A percentile compares a stretch with the other conserved stretches of the same genome.
phyloP scores from a whole-genome alignment of 192 early-diverging fungal genomes.

The Coemansia sp. region DNA sequence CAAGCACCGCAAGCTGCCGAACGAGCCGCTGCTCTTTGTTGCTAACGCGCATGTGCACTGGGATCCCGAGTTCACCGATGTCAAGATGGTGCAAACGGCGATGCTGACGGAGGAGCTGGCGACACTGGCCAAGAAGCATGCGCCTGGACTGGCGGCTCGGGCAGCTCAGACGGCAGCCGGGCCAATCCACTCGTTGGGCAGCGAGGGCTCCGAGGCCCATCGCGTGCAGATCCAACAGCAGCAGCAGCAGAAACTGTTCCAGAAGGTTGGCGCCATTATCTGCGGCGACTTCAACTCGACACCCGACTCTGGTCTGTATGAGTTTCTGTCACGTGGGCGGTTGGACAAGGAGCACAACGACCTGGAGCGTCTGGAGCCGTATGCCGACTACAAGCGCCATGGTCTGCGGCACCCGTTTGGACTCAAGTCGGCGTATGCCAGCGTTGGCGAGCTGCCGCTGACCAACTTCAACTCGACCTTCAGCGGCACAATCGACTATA shows the following conservation, averaged over 20 bases:
- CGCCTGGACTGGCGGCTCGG: constrained; percentile 17
- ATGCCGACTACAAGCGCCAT: constrained; percentile 81
- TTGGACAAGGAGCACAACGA: constrained; percentile 84
- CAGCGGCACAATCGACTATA: constrained; percentile 89
- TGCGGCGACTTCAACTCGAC: constrained; percentile 95
- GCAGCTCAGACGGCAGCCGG: neutral
- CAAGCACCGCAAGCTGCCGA: constrained; percentile 73
- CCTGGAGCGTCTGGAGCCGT: constrained; percentile 71
- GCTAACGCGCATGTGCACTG: constrained; percentile 93
- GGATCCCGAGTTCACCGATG: constrained; percentile 89
- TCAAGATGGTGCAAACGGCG: constrained; percentile 93
- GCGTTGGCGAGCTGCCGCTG: constrained; percentile 76
- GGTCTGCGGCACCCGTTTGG: constrained; percentile 81
- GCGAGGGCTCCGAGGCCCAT: constrained; percentile 43
- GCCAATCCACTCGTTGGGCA: constrained; percentile 3
- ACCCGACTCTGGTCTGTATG: constrained; percentile 87
- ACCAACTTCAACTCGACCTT: constrained; percentile 91
- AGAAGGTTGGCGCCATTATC: constrained; percentile 59
- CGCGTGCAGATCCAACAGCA: constrained; percentile 45
- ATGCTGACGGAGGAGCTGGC: constrained; percentile 92
- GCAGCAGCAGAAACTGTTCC: constrained; percentile 56
- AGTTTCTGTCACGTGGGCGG: constrained; percentile 78
- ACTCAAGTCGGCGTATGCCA: constrained; percentile 80
- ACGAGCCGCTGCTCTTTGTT: constrained; percentile 68
- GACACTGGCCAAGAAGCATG: constrained; percentile 56